Base-by-base conservation (phyloP, 495 filamentous ascomycete species). In the Neurospora sublineolata region DNA sequence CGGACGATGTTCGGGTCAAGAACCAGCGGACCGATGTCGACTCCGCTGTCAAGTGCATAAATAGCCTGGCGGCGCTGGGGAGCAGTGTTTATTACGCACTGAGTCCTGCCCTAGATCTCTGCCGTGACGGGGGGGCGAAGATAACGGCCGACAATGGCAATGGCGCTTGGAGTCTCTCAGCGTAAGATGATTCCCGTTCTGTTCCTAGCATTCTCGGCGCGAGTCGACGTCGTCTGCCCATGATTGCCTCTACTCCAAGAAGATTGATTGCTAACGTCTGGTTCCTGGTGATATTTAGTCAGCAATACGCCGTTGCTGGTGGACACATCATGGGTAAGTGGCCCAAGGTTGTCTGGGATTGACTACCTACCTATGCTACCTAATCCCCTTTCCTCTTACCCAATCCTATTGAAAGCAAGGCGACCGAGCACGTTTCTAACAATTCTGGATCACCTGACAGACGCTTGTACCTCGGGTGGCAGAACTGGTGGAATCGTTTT, bases 401-500 rank as follows among this genome's bases (percentile, higher is more conserved):
- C 44, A 60, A 1, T 60, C 23, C 11, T 0, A 30, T 16, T 8
- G 23, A 60, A 60, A 4, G 12, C 23, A 16, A 16, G 0, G 23
- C 16, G 12, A 30, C 11, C 23, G 52, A 2, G 23, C 23, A 60
- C 23, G 23, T 14, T 60, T 16, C 52, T 60, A 16, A 60, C 52
- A 2, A 60, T 60, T 14, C 0, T 60, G 52, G 6, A 60, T 14
- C 5, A 3, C 52, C 3, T 16, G 23, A 58, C 46, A 60, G 52
- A 60, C 52, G 5, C 0, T 30, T 60, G 52, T 16, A 60, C 23
- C 46, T 60, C 12, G 23, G 23, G 23, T 16, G 52, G 52, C 23
- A 60, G 0, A 60, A 60, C 52, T 16, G 52, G 52, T 30, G 52
- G 52, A 60, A 0, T 0, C 0, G 11, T 0, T 8, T 7, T 0